Percentiles rank a stretch among this genome's conserved stretches.
These are phyloP conservation scores for Cladorrhinum samala DNA, from an alignment of 495 filamentous ascomycete genomes.

Conservation along the genomic window DNA sequence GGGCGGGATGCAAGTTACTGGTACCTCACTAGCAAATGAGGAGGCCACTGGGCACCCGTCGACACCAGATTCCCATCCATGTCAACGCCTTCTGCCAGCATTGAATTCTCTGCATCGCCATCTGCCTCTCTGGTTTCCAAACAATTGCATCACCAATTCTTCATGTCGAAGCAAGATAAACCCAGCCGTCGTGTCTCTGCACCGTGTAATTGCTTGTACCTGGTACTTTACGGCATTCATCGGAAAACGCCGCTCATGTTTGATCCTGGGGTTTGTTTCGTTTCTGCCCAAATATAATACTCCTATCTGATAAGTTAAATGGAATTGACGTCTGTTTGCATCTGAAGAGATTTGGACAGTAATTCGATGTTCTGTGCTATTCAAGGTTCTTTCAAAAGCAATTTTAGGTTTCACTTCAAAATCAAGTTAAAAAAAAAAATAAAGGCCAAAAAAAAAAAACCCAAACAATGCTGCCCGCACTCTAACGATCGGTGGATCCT, in stretches of 20 bases:
- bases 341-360: background rate
- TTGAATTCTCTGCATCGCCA: background rate
- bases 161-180: background rate
- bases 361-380: background rate
- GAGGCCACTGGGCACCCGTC: conserved; percentile 7
- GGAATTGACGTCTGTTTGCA: background rate
- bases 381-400: background rate
- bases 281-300: too few relatives aligned
- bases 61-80: background rate
- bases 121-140: background rate
- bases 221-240: background rate
- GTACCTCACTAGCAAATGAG: conserved; percentile 24
- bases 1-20: background rate
- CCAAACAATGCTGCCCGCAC: background rate
- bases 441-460: too few relatives aligned
- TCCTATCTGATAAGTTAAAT: background rate
- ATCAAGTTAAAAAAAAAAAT: too few relatives aligned
- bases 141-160: background rate
- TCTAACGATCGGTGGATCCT: background rate
- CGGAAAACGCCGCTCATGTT: conserved; percentile 10
- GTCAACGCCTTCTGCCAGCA: background rate
- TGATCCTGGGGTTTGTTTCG: background rate
- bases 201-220: conserved; percentile 1
- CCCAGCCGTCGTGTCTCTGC: background rate
- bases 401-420: background rate